Percentiles rank a stretch among this genome's conserved stretches.
Conservation (phyloP, 106 monocot species). For the Alisma plantagoaquatica region DNA sequence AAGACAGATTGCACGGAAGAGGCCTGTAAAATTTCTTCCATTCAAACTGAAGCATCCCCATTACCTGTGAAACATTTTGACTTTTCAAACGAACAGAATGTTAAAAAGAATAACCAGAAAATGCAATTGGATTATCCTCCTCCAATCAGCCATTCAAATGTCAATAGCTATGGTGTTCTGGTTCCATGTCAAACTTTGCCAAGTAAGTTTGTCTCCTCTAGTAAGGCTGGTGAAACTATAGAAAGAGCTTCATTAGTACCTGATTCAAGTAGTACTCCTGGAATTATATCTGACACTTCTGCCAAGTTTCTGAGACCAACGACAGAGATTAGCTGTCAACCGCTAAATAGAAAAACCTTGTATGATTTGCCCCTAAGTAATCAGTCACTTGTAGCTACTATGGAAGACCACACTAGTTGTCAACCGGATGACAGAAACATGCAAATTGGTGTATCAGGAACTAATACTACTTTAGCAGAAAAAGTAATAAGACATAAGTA, state of each 20-base stretch:
- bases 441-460: no score
- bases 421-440: no score
- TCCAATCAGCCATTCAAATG: background rate
- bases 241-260: no score
- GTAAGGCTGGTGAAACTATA: conserved; percentile 1
- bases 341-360: no score
- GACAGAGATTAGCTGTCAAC: no score
- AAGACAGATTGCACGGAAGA: conserved; percentile 8
- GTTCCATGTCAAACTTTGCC: background rate
- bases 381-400: no score
- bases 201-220: background rate
- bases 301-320: no score
- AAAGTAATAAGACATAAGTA: no score
- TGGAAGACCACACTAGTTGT: no score
- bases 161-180: conserved; percentile 2
- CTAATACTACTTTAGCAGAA: no score
- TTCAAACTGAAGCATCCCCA: conserved; percentile 37
- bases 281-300: background rate
- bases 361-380: no score
- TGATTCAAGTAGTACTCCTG: no score
- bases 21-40: background rate
- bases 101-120: conserved; percentile 4
- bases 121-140: background rate
- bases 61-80: conserved; percentile 92
- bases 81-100: conserved; percentile 45